These are phyloP conservation scores for Ustilago nuda DNA, from an alignment of 1,284 basidiomycete genomes.

Conservation along the genomic window DNA sequence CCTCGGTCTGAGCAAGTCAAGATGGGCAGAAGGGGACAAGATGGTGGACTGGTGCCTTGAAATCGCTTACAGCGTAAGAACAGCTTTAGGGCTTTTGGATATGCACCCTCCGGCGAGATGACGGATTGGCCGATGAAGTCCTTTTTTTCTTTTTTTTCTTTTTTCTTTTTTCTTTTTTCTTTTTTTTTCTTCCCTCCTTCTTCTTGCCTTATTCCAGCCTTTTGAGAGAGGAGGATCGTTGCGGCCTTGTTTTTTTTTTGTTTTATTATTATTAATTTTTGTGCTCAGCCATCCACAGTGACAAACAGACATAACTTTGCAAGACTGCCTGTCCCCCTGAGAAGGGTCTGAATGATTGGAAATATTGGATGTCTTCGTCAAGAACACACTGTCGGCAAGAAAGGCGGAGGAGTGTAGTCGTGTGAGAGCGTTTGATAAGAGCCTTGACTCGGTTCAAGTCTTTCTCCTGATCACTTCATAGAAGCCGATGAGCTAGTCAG, in stretches of 20 bases:
- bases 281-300: not conserved
- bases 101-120: slow-evolving; percentile 30
- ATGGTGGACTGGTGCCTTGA: not conserved
- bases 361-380: not conserved
- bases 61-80: not conserved
- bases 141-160: too few relatives aligned
- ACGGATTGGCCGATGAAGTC: slow-evolving; percentile 17
- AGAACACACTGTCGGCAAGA: not conserved
- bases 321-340: not conserved
- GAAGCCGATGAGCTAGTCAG: not conserved
- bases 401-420: not conserved
- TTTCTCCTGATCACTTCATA: not conserved
- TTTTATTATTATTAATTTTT: too few relatives aligned
- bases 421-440: not conserved
- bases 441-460: not conserved
- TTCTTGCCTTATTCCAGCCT: slow-evolving; percentile 7
- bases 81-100: not conserved
- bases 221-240: not conserved
- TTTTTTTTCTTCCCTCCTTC: too few relatives aligned
- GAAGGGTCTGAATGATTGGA: too few relatives aligned
- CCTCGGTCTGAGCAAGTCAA: not conserved
- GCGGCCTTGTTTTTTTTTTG: not conserved
- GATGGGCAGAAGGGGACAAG: not conserved
- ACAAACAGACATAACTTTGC: not conserved
- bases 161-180: too few relatives aligned